phyloP scores from a whole-genome alignment of 1,139 yeast genomes.

The Hyphopichia buzzinii region DNA sequence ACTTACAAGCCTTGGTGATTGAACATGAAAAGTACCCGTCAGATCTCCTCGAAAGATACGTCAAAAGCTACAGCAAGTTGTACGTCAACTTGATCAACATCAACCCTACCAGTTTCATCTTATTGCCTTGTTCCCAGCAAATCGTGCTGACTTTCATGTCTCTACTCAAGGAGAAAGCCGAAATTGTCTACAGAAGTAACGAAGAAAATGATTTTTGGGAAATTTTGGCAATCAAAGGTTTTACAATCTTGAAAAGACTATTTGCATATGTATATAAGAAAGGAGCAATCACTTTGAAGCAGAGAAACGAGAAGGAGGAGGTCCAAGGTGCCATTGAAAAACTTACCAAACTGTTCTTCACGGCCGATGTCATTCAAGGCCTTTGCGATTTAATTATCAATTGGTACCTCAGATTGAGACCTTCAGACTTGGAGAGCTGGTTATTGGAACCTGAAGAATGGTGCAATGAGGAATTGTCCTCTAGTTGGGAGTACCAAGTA shows the following conservation, averaged over 20 bases:
- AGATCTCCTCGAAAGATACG: constrained; percentile 66
- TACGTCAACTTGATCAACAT: constrained; percentile 54
- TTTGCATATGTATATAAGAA: constrained; percentile 61
- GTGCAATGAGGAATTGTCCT: constrained; percentile 75
- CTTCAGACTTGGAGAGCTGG: constrained; percentile 82
- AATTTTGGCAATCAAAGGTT: constrained; percentile 66
- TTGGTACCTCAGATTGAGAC: constrained; percentile 71
- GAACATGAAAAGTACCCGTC: constrained; percentile 54
- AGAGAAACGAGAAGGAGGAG: constrained; percentile 60
- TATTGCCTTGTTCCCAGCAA: constrained; percentile 62
- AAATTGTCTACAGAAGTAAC: constrained; percentile 48
- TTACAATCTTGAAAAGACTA: constrained; percentile 62
- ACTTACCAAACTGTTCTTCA: constrained; percentile 55
- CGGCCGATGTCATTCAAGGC: constrained; percentile 51
- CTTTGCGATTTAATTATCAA: constrained; percentile 66
- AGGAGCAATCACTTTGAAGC: constrained; percentile 67
- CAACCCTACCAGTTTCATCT: constrained; percentile 70
- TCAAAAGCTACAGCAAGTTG: constrained; percentile 74
- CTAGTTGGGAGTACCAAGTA: constrained; percentile 81
- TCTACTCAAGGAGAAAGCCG: constrained; percentile 62
- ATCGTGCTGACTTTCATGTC: constrained; percentile 59
- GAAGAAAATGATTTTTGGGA: constrained; percentile 74
- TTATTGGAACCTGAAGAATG: constrained; percentile 86
- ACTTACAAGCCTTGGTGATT: constrained; percentile 55
- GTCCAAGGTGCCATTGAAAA: constrained; percentile 54